Evolutionary conservation across 306 rosid species (phyloP), one percentile per base, ranked within the genome.

Genomic region (Elaeagnus macrophylla): DNA sequence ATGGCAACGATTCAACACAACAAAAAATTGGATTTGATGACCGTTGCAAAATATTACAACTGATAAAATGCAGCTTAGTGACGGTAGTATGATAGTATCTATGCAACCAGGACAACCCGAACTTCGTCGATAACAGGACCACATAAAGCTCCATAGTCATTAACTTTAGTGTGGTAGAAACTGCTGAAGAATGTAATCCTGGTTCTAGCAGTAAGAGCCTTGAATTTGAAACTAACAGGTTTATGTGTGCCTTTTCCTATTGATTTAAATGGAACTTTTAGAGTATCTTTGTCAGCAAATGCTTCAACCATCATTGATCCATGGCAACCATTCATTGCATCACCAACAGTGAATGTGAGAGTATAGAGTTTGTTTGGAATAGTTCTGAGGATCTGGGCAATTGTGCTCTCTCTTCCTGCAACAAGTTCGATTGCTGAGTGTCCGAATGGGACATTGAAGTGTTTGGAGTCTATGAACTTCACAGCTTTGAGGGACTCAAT

Each of bases 231-330:
- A 53, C 79, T 78, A 9, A 65, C 95, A 6, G 71, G 36, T 67
- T 54, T 75, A 82, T 71, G 82, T 13, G 32, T 59, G 0, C 96
- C 99, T 60, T 82, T 82, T 9, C 97, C 97, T 69, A 72, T 65
- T 8, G 96, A 91, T 42, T 70, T 61, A 77, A 68, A 88, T n/a
- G 96, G 94, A 16, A 76, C 96, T 62, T 91, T 91, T 8, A 91
- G 60, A 17, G 89, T 78, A 2, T 78, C 86, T 65, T 77, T 80
- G 0, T 72, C 96, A 8, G 95, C 99, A 51, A 91, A 91, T 35
- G 93, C 99, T 54, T 91, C 96, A 25, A 91, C 81, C 88, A 82
- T 60, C 99, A 93, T 93, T 1, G 95, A 78, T 53, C 99, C 99
- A 5, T 84, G 95, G 54, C 96, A 93, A 36, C 96, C 96, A 42